These are phyloP conservation scores for Aspergillus jensenii DNA, from an alignment of 2,329 filamentous ascomycete species.

Conservation along the genomic window DNA sequence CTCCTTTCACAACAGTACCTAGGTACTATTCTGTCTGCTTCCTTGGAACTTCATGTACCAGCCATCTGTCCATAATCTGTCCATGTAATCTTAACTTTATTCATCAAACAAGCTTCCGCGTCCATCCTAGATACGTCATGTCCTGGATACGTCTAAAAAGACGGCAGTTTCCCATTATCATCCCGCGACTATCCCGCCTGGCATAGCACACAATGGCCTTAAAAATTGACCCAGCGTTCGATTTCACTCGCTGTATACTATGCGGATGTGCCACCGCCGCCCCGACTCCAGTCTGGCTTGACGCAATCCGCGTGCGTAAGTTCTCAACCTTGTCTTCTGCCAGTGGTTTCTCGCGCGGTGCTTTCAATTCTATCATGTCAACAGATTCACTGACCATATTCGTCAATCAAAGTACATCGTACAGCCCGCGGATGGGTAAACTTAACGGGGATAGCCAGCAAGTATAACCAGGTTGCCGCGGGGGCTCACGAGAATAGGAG, in stretches of 20 bases:
- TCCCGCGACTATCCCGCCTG: background rate
- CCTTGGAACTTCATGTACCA: too few relatives aligned
- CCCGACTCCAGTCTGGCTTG: background rate
- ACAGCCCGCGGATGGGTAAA: background rate
- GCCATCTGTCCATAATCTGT: too few relatives aligned
- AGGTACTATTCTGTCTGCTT: too few relatives aligned
- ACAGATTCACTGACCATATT: background rate
- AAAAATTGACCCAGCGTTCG: background rate
- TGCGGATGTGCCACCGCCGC: background rate
- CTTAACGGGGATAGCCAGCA: background rate
- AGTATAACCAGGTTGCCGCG: background rate
- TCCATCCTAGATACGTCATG: background rate
- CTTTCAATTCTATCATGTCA: too few relatives aligned
- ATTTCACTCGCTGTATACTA: conserved; percentile 4
- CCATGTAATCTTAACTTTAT: background rate
- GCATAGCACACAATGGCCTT: background rate
- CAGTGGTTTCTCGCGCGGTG: background rate
- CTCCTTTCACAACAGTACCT: too few relatives aligned
- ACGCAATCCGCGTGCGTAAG: background rate
- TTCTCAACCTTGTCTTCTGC: background rate
- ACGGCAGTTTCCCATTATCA: background rate
- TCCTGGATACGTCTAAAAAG: background rate
- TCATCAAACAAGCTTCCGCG: background rate
- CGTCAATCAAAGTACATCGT: background rate
- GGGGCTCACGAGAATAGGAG: background rate